Evolutionary conservation across 176 grass and related monocot genomes (phyloP).

Genomic region (bread wheat (Triticum aestivum)): DNA sequence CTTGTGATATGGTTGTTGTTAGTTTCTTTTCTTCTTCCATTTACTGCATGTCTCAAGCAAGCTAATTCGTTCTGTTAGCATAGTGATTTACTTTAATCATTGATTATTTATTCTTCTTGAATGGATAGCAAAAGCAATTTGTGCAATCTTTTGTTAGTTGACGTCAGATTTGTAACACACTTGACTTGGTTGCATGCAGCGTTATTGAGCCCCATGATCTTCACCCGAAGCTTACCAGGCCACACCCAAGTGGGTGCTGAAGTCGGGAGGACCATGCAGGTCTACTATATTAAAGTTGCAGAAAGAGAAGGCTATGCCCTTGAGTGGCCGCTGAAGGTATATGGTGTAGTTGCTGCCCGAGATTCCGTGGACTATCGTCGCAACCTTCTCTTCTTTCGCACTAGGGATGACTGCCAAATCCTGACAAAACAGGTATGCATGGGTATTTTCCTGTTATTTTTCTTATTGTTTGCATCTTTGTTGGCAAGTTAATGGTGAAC

Average conservation of each 20-base stretch:
- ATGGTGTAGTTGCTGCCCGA: not conserved
- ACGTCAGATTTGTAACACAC: not conserved
- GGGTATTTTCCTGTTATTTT: not conserved
- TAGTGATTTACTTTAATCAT: not conserved
- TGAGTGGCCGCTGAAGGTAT: not conserved
- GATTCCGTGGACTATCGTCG: not conserved
- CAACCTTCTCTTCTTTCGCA: not conserved
- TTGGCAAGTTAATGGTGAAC: not conserved
- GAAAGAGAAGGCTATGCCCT: not conserved
- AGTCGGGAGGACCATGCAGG: not conserved
- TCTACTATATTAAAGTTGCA: not conserved
- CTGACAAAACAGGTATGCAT: not conserved
- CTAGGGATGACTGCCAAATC: not conserved
- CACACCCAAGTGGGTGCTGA: not conserved
- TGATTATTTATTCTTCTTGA: not conserved
- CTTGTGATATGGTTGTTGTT: not conserved
- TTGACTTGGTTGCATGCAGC: not conserved
- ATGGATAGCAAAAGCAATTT: not conserved
- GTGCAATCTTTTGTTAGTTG: not conserved
- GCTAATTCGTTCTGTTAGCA: not conserved
- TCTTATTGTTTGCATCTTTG: not conserved
- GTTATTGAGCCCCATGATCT: not conserved
- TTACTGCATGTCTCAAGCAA: not conserved
- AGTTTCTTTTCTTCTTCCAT: not conserved
- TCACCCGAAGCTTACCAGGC: not conserved